Percentiles rank a stretch among this genome's conserved stretches.
Conservation (phyloP, 768 basidiomycete species). For the Kwoniella mangroviensis region DNA sequence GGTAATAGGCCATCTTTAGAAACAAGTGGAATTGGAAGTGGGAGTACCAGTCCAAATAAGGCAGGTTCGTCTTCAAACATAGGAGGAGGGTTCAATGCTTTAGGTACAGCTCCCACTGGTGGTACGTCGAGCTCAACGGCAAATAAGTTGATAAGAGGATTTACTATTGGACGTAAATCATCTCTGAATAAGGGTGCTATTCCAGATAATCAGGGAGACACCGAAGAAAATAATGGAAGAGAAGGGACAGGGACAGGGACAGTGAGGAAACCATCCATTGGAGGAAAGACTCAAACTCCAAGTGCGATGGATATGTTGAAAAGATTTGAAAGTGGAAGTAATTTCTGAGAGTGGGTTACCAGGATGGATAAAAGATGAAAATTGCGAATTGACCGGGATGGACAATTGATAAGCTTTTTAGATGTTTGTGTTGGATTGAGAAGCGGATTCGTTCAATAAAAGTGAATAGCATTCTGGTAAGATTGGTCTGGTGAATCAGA, state of each 20-base stretch:
- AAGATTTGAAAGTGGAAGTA: slow-evolving; percentile 31
- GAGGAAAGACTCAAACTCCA: slow-evolving; percentile 2
- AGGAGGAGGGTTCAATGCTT: slow-evolving; percentile 9
- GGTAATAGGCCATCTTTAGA: slow-evolving; percentile 1
- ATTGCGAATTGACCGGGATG: background rate
- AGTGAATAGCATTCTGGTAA: background rate
- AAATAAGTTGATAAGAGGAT: slow-evolving; percentile 22
- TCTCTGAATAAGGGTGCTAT: background rate
- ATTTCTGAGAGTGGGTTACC: background rate
- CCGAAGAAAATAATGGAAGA: no score
- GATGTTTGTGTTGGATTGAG: background rate
- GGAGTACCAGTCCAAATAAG: background rate
- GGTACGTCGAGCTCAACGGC: background rate
- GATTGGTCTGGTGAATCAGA: no score
- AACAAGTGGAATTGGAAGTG: background rate
- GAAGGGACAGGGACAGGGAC: no score
- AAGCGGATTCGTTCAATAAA: background rate
- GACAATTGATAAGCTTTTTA: background rate
- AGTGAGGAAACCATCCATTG: slow-evolving; percentile 2
- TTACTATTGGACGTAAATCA: slow-evolving; percentile 16
- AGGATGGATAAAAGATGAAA: no score
- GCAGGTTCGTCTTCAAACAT: background rate
- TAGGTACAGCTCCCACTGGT: slow-evolving; percentile 8
- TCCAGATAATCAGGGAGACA: background rate
- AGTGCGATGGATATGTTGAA: slow-evolving; percentile 44